A percentile compares a stretch with the other conserved stretches of the same genome.
Evolutionary conservation across 305 asterid genomes (phyloP).

Genomic region (Fraxinus dipetala): DNA sequence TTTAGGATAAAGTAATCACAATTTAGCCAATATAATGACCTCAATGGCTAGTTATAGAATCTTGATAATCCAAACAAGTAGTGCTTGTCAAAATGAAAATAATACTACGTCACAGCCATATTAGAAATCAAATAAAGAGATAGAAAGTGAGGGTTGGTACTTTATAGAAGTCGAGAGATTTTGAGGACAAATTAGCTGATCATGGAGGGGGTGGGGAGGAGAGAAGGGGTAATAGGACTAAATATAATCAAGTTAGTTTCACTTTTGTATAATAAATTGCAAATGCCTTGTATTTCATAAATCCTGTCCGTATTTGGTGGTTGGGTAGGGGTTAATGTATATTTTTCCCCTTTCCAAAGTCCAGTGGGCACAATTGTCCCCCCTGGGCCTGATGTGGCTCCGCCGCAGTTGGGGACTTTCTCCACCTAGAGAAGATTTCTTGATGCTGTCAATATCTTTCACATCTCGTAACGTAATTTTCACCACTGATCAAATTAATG

Average conservation of each 20-base stretch:
- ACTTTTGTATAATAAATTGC: background rate
- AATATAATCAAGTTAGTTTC: background rate
- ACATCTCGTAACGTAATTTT: background rate
- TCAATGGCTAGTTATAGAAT: background rate
- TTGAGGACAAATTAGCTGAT: background rate
- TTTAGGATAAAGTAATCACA: background rate
- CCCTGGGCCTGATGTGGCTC: background rate
- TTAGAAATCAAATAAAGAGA: background rate
- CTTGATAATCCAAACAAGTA: background rate
- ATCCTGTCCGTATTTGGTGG: background rate
- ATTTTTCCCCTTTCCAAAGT: background rate
- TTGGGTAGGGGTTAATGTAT: background rate
- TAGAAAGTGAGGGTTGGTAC: background rate
- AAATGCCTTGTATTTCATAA: background rate
- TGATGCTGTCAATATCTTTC: background rate
- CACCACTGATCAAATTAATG: background rate
- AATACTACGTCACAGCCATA: background rate
- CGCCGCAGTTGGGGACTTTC: background rate
- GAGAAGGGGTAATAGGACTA: background rate
- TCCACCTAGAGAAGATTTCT: conserved; percentile 15
- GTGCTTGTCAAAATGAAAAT: background rate
- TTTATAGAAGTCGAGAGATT: background rate
- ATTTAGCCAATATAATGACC: background rate
- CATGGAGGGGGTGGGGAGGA: background rate
- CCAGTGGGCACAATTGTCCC: background rate